These are phyloP conservation scores for Apiotrichum laibachii DNA, from an alignment of 1,284 basidiomycete species.

Conservation along the genomic window DNA sequence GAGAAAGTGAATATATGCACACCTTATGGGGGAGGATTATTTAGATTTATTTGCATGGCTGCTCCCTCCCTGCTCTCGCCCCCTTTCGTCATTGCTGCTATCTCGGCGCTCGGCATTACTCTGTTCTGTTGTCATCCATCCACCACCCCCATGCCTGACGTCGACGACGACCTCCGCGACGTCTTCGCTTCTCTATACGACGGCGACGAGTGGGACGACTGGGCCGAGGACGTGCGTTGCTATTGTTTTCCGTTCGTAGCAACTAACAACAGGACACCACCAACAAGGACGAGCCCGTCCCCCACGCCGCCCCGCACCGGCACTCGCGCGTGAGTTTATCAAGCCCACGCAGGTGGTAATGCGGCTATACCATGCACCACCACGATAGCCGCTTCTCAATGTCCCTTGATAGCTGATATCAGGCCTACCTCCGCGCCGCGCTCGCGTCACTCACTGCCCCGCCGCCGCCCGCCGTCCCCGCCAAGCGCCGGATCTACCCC, in stretches of 20 bases:
- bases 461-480: neutral
- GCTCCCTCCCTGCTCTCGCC: no score
- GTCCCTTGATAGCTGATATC: neutral
- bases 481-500: constrained; percentile 11
- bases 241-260: neutral
- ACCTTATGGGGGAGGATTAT: no score
- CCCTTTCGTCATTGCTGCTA: no score
- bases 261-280: neutral
- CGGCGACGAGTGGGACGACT: constrained; percentile 14
- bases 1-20: neutral
- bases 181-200: constrained; percentile 17
- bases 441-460: constrained; percentile 11
- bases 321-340: neutral
- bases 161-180: constrained; percentile 18
- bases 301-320: neutral
- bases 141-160: neutral
- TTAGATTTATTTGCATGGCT: no score
- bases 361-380: no score
- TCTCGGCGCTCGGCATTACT: no score
- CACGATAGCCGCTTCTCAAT: neutral
- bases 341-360: neutral
- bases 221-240: neutral
- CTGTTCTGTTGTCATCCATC: neutral
- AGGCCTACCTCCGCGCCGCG: constrained; percentile 10
- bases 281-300: neutral